A percentile compares a stretch with the other conserved stretches of the same genome.
These are phyloP conservation scores for Curvularia spicifera DNA, from an alignment of 2,329 filamentous ascomycete species.

Conservation along the genomic window DNA sequence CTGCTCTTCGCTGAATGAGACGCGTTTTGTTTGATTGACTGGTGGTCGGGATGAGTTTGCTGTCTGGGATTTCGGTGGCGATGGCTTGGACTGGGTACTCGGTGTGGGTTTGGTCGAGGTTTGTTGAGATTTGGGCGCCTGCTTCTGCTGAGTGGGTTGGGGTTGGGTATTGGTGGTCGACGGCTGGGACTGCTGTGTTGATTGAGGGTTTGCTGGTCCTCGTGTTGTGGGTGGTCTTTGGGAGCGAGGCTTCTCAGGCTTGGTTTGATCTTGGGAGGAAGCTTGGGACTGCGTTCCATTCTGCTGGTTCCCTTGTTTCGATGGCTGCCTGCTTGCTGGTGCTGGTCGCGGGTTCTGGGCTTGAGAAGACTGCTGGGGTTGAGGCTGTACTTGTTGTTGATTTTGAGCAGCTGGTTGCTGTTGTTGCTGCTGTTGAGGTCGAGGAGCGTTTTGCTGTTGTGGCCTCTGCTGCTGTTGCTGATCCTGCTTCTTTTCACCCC, in stretches of 20 bases:
- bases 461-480: conserved; percentile 13
- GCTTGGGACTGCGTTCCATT: conserved; percentile 10
- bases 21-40: conserved; percentile 11
- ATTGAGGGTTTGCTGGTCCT: conserved; percentile 6
- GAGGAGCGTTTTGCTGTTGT: background rate
- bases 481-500: conserved; percentile 17
- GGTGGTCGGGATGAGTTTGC: conserved; percentile 15
- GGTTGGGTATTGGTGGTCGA: background rate
- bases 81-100: background rate
- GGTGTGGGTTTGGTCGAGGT: background rate
- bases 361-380: conserved; percentile 14
- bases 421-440: conserved; percentile 10
- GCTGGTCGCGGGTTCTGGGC: conserved; percentile 1
- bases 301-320: conserved; percentile 26
- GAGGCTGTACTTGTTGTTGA: conserved; percentile 1
- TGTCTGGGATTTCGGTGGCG: conserved; percentile 15
- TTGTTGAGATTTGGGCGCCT: conserved; percentile 15
- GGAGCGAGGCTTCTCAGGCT: conserved; percentile 15
- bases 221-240: conserved; percentile 14
- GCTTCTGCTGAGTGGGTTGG: conserved; percentile 7
- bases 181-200: background rate
- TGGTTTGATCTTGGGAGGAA: conserved; percentile 25
- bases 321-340: conserved; percentile 13
- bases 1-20: conserved; percentile 20
- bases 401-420: conserved; percentile 5